These are phyloP conservation scores for Pseudogymnoascus sp. DNA, from an alignment of 2,329 filamentous ascomycete genomes.

Conservation along the genomic window DNA sequence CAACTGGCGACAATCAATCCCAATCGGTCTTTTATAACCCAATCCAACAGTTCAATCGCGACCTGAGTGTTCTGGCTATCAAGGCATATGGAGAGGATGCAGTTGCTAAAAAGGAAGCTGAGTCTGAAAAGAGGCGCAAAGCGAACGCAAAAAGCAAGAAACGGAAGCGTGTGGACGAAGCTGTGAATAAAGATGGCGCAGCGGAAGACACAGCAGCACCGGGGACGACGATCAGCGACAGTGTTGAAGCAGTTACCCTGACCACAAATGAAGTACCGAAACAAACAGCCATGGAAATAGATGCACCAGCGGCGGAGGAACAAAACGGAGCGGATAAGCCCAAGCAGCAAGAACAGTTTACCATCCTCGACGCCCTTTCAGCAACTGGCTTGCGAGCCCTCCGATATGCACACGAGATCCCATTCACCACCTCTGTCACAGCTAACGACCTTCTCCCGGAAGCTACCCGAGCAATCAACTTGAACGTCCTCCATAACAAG, in stretches of 20 bases:
- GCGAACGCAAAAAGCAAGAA: conserved; percentile 33
- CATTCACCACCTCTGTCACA: conserved; percentile 71
- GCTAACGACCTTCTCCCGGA: conserved; percentile 81
- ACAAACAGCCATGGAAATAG: neutral
- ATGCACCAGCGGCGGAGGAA: neutral
- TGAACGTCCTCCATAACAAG: conserved; percentile 78
- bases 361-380: conserved; percentile 90
- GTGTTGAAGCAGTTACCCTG: neutral
- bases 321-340: neutral
- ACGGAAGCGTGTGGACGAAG: conserved; percentile 36
- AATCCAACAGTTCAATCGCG: conserved; percentile 97
- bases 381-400: conserved; percentile 87
- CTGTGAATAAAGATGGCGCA: conserved; percentile 22
- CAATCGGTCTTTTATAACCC: conserved; percentile 96
- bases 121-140: conserved; percentile 36
- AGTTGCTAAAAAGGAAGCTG: conserved; percentile 38
- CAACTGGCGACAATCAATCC: conserved; percentile 48
- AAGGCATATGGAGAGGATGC: conserved; percentile 74
- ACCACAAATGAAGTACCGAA: neutral
- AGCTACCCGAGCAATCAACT: conserved; percentile 71
- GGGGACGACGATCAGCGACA: neutral
- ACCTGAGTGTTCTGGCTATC: conserved; percentile 87
- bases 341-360: conserved; percentile 40
- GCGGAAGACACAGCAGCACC: conserved; percentile 29
- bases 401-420: conserved; percentile 85